A percentile compares a stretch with the other conserved stretches of the same genome.
phyloP scores from a whole-genome alignment of 2,329 filamentous ascomycete species.

The Monilinia fructicola region DNA sequence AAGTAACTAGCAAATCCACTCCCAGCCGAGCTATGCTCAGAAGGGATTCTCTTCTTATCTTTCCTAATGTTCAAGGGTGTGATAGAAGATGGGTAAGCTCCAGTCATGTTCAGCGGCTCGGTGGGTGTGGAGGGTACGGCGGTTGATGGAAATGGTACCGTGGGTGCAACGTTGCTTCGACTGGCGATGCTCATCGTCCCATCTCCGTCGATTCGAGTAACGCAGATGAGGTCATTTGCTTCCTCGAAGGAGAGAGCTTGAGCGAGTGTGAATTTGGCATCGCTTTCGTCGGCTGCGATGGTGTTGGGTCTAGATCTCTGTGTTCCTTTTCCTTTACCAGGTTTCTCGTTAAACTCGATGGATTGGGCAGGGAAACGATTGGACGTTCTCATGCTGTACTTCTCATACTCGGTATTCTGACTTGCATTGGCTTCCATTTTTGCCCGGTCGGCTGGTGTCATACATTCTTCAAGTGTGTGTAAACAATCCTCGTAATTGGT shows the following conservation, averaged over 20 bases:
- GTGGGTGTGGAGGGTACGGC: background rate
- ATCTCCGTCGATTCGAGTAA: background rate
- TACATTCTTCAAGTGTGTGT: slow-evolving; percentile 18
- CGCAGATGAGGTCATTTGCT: background rate
- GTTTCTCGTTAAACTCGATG: background rate
- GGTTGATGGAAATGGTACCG: background rate
- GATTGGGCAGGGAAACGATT: background rate
- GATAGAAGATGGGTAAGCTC: slow-evolving; percentile 4
- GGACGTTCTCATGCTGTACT: background rate
- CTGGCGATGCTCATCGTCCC: slow-evolving; percentile 7
- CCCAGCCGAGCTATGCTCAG: background rate
- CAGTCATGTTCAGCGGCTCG: background rate
- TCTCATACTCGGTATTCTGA: background rate
- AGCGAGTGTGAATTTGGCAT: background rate
- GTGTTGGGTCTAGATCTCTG: slow-evolving; percentile 1
- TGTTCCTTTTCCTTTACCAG: background rate
- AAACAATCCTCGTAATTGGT: slow-evolving; percentile 17
- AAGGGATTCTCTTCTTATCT: slow-evolving; percentile 1
- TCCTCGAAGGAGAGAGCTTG: slow-evolving; percentile 1
- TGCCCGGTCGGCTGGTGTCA: slow-evolving; percentile 8
- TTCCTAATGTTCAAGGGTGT: background rate
- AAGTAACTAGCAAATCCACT: slow-evolving; percentile 22
- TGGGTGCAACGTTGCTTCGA: background rate
- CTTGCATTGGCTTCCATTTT: slow-evolving; percentile 16
- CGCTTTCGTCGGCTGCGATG: slow-evolving; percentile 1